These are phyloP conservation scores for Myxozyma lipomycoides DNA, from an alignment of 805 yeast genomes.

Conservation along the genomic window DNA sequence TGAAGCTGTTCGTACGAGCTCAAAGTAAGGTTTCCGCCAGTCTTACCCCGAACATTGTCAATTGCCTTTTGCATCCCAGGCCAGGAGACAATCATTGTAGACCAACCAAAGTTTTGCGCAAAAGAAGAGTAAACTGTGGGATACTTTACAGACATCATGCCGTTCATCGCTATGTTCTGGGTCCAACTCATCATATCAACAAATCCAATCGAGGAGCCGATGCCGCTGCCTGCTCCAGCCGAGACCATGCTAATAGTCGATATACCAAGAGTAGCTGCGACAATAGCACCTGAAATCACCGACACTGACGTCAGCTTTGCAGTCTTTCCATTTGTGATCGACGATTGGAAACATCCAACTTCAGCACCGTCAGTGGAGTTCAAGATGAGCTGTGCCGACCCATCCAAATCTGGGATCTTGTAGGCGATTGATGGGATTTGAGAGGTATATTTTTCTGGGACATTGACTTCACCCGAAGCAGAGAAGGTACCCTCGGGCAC, in stretches of 20 bases:
- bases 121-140: conserved; percentile 36
- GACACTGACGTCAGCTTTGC: conserved; percentile 30
- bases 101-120: conserved; percentile 37
- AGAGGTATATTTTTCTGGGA: conserved; percentile 33
- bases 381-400: conserved; percentile 30
- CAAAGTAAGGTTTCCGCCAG: conserved; percentile 35
- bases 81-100: conserved; percentile 36
- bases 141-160: conserved; percentile 35
- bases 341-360: conserved; percentile 33
- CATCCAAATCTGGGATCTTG: conserved; percentile 38
- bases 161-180: conserved; percentile 36
- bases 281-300: conserved; percentile 34
- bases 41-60: conserved; percentile 31
- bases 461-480: conserved; percentile 32
- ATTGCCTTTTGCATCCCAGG: conserved; percentile 33
- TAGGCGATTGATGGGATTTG: conserved; percentile 35
- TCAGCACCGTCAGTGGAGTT: conserved; percentile 25
- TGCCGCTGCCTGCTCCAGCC: not conserved
- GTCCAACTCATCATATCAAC: conserved; percentile 33
- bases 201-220: conserved; percentile 26
- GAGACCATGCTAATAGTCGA: conserved; percentile 27
- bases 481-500: conserved; percentile 30
- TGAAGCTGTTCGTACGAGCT: conserved; percentile 22
- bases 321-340: conserved; percentile 37
- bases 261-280: conserved; percentile 32